A percentile compares a stretch with the other conserved stretches of the same genome.
These are phyloP conservation scores for Elongisporangium undulatum DNA, from an alignment of 352 stramenopile genomes.

Conservation along the genomic window DNA sequence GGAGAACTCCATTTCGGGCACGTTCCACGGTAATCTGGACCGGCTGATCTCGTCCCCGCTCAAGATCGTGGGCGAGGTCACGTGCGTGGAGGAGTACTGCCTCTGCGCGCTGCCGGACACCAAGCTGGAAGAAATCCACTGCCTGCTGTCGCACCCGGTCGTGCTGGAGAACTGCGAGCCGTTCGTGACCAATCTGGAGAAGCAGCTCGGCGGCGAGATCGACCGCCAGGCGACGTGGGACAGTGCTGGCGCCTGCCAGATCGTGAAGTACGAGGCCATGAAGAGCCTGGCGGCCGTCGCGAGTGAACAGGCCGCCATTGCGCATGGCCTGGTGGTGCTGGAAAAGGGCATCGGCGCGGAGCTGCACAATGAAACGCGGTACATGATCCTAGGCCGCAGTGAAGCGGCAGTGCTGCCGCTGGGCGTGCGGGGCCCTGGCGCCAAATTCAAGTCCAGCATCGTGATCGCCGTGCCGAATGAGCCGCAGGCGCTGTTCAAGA, in stretches of 20 bases:
- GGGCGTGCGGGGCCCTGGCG: conserved; percentile 8
- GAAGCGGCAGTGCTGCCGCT: conserved; percentile 39
- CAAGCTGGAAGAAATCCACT: conserved; percentile 39
- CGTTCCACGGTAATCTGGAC: conserved; percentile 69
- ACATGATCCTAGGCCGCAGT: conserved; percentile 61
- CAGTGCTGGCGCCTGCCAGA: conserved; percentile 60
- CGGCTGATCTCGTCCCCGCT: conserved; percentile 54
- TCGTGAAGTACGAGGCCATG: conserved; percentile 45
- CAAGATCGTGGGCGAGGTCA: conserved; percentile 71
- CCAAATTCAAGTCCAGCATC: conserved; percentile 59
- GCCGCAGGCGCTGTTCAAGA: conserved; percentile 68
- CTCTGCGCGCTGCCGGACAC: conserved; percentile 40
- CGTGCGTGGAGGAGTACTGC: conserved; percentile 61
- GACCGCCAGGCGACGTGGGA: conserved; percentile 64
- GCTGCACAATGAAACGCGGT: conserved; percentile 68
- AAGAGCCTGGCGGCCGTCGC: conserved; percentile 54
- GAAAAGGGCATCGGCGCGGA: conserved; percentile 55
- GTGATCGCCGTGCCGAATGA: conserved; percentile 71
- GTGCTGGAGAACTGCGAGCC: conserved; percentile 63
- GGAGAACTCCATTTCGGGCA: conserved; percentile 72
- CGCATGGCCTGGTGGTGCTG: conserved; percentile 49
- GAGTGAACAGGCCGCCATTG: conserved; percentile 51
- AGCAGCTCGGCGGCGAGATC: conserved; percentile 43
- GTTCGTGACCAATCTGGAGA: conserved; percentile 62
- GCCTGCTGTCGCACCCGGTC: conserved; percentile 54